Evolutionary conservation across 257 asterid species (phyloP).

Genomic region (Solanum piurae): DNA sequence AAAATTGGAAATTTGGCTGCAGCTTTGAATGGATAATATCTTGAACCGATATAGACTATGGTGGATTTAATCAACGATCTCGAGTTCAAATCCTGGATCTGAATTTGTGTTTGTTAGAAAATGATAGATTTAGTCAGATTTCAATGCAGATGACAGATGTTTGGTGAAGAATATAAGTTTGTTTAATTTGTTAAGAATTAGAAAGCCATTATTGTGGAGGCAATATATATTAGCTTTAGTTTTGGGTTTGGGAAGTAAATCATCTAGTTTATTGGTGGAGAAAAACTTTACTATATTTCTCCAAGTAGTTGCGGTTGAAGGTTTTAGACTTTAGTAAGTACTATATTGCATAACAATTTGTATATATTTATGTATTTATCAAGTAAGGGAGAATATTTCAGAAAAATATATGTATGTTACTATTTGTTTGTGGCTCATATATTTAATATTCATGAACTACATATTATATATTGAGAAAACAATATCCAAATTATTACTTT

Average conservation of each 20-base stretch:
- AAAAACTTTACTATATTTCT: not conserved
- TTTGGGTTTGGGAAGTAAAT: not conserved
- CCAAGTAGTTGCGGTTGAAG: not conserved
- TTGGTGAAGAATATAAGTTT: not conserved
- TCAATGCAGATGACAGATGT: fast-evolving
- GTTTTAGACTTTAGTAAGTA: not conserved
- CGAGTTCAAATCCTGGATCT: fast-evolving
- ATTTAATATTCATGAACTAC: not conserved
- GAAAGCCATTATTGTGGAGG: not conserved
- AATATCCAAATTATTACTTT: not conserved
- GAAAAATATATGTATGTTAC: not conserved
- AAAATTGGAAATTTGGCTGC: conserved; percentile 48
- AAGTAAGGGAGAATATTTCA: not conserved
- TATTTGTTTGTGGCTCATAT: not conserved
- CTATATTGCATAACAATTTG: not conserved
- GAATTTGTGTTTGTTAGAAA: fast-evolving
- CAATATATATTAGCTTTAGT: not conserved
- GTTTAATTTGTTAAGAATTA: not conserved
- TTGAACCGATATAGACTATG: fast-evolving
- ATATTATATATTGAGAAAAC: not conserved
- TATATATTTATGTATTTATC: not conserved
- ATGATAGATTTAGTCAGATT: fast-evolving
- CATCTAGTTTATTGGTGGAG: not conserved
- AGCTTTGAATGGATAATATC: conserved; percentile 11
- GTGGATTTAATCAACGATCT: not conserved